A percentile compares a stretch with the other conserved stretches of the same genome.
phyloP scores from a whole-genome alignment of 2,329 filamentous ascomycete species.

The Plenodomus biglobosus region DNA sequence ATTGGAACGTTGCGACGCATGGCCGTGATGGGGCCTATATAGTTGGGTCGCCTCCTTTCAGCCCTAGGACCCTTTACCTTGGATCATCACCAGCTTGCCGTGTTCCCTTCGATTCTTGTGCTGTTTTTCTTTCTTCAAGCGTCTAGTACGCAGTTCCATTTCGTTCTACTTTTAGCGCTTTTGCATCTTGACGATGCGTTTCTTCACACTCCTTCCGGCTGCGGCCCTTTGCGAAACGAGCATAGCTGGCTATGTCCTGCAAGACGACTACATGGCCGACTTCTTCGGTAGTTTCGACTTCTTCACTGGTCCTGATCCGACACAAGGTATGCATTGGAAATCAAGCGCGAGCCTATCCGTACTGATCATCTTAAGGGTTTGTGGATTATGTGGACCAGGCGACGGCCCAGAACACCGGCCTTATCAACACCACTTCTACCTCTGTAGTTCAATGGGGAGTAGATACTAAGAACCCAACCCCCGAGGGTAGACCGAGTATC shows the following conservation, averaged over 20 bases:
- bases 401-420: constrained; percentile 45
- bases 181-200: constrained; percentile 40
- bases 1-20: constrained; percentile 7
- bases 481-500: constrained; percentile 49
- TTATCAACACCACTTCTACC: constrained; percentile 43
- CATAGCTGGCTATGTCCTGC: constrained; percentile 46
- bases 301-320: constrained; percentile 49
- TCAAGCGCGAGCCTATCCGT: constrained; percentile 8
- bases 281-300: constrained; percentile 52
- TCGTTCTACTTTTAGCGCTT: constrained; percentile 24
- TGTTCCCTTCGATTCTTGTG: constrained; percentile 18
- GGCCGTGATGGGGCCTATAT: constrained; percentile 22
- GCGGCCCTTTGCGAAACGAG: constrained; percentile 38
- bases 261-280: constrained; percentile 46
- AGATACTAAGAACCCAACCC: constrained; percentile 44
- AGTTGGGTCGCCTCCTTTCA: constrained; percentile 16
- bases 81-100: constrained; percentile 18
- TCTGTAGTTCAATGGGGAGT: constrained; percentile 50
- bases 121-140: constrained; percentile 27
- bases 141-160: constrained; percentile 31
- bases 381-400: constrained; percentile 45
- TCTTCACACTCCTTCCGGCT: constrained; percentile 39
- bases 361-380: constrained; percentile 33
- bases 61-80: constrained; percentile 3
- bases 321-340: constrained; percentile 38